Evolutionary conservation across 768 basidiomycete genomes (phyloP).

Genomic region (Coprinopsis strossmayeri): DNA sequence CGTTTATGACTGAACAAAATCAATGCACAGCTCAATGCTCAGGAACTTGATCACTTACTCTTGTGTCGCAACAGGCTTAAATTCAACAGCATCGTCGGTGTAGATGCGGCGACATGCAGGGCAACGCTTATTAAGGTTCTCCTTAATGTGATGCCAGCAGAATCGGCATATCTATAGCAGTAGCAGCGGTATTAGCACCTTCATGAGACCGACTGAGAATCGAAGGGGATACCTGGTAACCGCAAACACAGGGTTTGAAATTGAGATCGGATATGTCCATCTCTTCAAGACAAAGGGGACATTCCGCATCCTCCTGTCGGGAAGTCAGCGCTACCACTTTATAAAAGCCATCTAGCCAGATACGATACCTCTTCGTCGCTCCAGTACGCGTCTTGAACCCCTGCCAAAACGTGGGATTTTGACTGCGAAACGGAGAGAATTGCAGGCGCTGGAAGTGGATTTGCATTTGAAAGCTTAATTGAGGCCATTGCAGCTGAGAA

Average conservation of each 20-base stretch:
- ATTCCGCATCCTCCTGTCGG: conserved; percentile 89
- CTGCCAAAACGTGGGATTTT: conserved; percentile 81
- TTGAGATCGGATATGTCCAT: conserved; percentile 99
- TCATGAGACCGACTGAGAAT: conserved; percentile 1
- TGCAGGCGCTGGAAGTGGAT: conserved; percentile 67
- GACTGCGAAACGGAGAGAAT: conserved; percentile 69
- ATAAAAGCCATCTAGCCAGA: conserved; percentile 5
- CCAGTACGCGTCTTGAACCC: conserved; percentile 96
- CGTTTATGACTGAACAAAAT: conserved; percentile 72
- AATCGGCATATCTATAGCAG: conserved; percentile 88
- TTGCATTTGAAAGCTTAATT: conserved; percentile 46
- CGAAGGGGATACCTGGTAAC: conserved; percentile 71
- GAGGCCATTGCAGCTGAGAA: conserved; percentile 33
- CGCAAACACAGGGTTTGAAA: conserved; percentile 98
- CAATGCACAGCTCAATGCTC: conserved; percentile 13
- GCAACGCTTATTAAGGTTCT: conserved; percentile 92
- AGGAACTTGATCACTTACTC: conserved; percentile 57
- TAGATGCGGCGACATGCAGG: conserved; percentile 94
- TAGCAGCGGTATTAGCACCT: conserved; percentile 11
- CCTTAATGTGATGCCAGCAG: conserved; percentile 98
- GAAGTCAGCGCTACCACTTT: conserved; percentile 11
- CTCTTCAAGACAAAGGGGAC: conserved; percentile 96
- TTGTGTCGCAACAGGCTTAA: conserved; percentile 90
- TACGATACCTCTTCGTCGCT: conserved; percentile 70
- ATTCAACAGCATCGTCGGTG: conserved; percentile 88